Evolutionary conservation across 257 asterid genomes (phyloP).

Genomic region (Solanum pinnatisectum): DNA sequence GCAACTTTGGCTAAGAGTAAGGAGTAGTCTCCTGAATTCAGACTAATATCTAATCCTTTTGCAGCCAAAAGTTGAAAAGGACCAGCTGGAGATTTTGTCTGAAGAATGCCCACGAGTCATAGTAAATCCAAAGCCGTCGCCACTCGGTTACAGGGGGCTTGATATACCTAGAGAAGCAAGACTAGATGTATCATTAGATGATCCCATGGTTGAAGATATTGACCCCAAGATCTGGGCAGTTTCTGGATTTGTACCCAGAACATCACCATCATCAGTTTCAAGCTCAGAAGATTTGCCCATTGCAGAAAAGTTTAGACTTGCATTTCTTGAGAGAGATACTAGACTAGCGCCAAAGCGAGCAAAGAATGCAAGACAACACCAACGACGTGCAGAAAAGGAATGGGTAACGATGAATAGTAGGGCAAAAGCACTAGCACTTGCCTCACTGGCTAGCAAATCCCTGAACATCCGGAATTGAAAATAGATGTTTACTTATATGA

Average conservation of each 20-base stretch:
- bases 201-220: conserved; percentile 47
- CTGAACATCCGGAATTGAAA: conserved; percentile 27
- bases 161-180: conserved; percentile 73
- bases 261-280: conserved; percentile 13
- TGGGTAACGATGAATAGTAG: conserved; percentile 46
- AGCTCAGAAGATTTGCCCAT: conserved; percentile 43
- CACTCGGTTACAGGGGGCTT: conserved; percentile 50
- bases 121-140: conserved; percentile 70
- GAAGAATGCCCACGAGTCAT: conserved; percentile 71
- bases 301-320: conserved; percentile 91
- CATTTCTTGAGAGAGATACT: conserved; percentile 77
- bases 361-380: conserved; percentile 84
- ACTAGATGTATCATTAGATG: conserved; percentile 39
- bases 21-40: background rate
- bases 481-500: background rate
- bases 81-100: conserved; percentile 47
- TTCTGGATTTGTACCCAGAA: conserved; percentile 22
- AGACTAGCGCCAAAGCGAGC: conserved; percentile 97
- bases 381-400: conserved; percentile 80
- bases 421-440: conserved; percentile 76
- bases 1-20: background rate
- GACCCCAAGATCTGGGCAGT: conserved; percentile 78
- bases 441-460: conserved; percentile 55
- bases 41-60: background rate
- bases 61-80: conserved; percentile 79